Evolutionary conservation across 2,329 filamentous ascomycete genomes (phyloP).

Genomic region (Cladorrhinum sp.): DNA sequence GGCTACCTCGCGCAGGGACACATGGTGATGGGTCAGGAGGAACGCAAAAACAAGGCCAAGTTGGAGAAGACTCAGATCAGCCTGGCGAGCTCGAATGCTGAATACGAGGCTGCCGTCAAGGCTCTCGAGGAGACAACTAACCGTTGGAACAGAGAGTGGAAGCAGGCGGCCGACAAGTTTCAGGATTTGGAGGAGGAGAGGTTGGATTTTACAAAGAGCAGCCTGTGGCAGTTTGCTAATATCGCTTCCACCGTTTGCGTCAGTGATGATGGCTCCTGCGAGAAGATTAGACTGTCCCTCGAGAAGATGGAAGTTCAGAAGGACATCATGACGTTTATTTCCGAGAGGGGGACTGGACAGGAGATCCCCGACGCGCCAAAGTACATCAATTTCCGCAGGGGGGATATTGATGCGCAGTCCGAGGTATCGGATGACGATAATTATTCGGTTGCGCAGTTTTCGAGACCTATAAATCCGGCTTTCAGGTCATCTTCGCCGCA

Average conservation of each 20-base stretch:
- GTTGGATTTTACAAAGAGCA: constrained; percentile 95
- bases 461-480: constrained; percentile 89
- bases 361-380: constrained; percentile 96
- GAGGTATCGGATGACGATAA: constrained; percentile 81
- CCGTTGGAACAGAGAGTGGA: constrained; percentile 98
- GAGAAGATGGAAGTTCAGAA: constrained; percentile 97
- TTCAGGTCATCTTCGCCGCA: constrained; percentile 96
- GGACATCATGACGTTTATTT: constrained; percentile 87
- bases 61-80: constrained; percentile 98
- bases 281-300: constrained; percentile 88
- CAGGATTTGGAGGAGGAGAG: constrained; percentile 97
- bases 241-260: constrained; percentile 96
- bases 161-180: constrained; percentile 96
- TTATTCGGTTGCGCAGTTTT: constrained; percentile 95
- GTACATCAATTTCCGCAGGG: constrained; percentile 98
- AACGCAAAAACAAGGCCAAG: constrained; percentile 97
- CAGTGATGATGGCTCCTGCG: constrained; percentile 92
- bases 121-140: constrained; percentile 90
- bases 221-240: constrained; percentile 96
- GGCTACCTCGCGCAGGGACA: constrained; percentile 97
- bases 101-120: constrained; percentile 93
- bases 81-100: constrained; percentile 82
- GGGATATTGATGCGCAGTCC: constrained; percentile 79
- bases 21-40: constrained; percentile 99
- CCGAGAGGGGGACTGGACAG: constrained; percentile 83